Evolutionary conservation across 768 basidiomycete genomes (phyloP), one percentile per base, ranked within the genome.

Genomic region (Sutorius australiensis): DNA sequence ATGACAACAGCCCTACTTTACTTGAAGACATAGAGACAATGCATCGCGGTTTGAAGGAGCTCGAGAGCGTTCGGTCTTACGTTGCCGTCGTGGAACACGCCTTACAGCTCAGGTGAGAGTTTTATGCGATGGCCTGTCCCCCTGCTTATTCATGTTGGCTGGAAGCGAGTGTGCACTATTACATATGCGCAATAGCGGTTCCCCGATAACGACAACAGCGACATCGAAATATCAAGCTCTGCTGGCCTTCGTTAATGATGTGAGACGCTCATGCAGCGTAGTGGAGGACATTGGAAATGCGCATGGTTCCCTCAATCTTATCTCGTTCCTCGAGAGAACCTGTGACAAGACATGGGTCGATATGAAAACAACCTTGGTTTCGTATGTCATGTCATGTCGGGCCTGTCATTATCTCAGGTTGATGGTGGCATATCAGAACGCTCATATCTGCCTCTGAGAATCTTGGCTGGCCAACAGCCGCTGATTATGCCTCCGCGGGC

Each of bases 21-120:
- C 74, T 95, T 10, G 88, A 93, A 67, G 87, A 90, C 41, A 75
- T 98, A 54, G 90, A 95, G 64, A 80, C 77, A 0, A 70, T 95
- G 57, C 91, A 95, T 62, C 76, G 83, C 42, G 83, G 80, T 62
- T 62, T 95, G 61, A 85, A 83, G 65, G 86, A 92, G 62, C 75
- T 97, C 36, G 78, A 89, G 61, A 81, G 80, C 54, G 82, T 93
- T 19, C 82, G 82, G 61, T 76, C 78, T 24, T 97, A 95, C 69
- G 83, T 89, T 10, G 80, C 82, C 46, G 74, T 93, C 13, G 74
- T 94, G 41, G 80, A 91, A 57, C 80, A 78, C 63, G 83, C 82
- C 6, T 71, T 95, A 57, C 72, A 76, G 34, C 76, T 91, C 32
- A 88, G 92, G 94, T 92, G 57, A 57, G 78, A 50, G 2, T 46